Base-by-base conservation (phyloP, 2,329 filamentous ascomycete genomes). In the Hymenotorrendiella dingleyae region DNA sequence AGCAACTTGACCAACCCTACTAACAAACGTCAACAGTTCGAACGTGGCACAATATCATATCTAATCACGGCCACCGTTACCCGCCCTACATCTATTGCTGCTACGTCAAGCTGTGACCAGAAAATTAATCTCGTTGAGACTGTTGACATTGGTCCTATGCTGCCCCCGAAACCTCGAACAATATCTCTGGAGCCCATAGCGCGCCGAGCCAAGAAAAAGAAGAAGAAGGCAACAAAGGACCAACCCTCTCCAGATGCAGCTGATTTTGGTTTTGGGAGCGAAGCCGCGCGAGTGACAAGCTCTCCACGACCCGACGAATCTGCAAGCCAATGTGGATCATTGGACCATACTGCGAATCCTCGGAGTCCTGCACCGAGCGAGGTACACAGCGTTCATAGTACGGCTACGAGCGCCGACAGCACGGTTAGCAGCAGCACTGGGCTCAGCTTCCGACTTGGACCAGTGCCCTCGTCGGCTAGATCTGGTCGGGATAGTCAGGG, bases 31-130 rank as follows among this genome's bases (percentile, higher is more conserved):
- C n/a, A n/a, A 34, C 40, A 97, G 89, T 98, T 98, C 64, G 93
- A 97, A 66, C 82, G 91, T 60, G 93, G 93, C 26, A 90, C 87
- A 2, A 87, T 98, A 56, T 84, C 85, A 16, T 98, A 97, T 66
- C 80, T 91, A 68, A 77, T 97, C 55, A 91, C 87, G 5, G 84
- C 91, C 23, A 96, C 89, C 7, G 65, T 97, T 44, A 97, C 91
- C 16, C 80, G 89, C 43, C 91, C 93, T 16, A 93, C 86, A 0
- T 82, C 89, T 5, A 94, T 96, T 48, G 76, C 83, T 11, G 83
- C 91, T 2, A 89, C 83, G 2, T 75, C 82, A 8, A 84, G 79
- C 26, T 93, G 86, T 65, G 88, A 94, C 53, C 77, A 81, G 48
- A 90, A 89, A 57, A 74, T 98, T 17, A 80, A 82, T 46, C 70